These are phyloP conservation scores for Vaccinium corymbosum DNA, from an alignment of 148 eudicot species.

Conservation along the genomic window DNA sequence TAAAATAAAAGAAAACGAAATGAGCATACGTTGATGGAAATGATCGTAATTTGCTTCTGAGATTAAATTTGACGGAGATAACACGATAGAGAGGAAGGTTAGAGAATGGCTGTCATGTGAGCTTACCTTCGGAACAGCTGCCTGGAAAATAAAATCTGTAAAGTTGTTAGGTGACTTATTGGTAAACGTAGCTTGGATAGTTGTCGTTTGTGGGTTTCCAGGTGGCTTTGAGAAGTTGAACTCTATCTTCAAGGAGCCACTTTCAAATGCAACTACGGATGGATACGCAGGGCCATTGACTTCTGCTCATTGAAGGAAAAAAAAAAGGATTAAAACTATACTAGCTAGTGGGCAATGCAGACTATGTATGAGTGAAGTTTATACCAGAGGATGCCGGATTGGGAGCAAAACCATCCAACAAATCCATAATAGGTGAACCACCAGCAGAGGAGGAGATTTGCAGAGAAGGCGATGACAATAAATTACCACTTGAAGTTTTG, in stretches of 20 bases:
- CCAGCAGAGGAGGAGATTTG: constrained; percentile 44
- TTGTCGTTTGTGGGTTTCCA: constrained; percentile 62
- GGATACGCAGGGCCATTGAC: constrained; percentile 63
- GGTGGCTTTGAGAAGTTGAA: constrained; percentile 76
- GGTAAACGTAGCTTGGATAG: constrained; percentile 61
- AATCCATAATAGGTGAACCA: constrained; percentile 63
- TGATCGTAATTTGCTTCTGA: not conserved
- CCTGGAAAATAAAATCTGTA: constrained; percentile 84
- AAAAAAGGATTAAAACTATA: constrained; percentile 20
- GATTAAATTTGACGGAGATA: not conserved
- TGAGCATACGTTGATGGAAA: not conserved
- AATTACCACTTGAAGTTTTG: constrained; percentile 36
- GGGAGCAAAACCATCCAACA: constrained; percentile 71
- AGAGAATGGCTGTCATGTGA: not conserved
- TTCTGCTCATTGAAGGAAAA: constrained; percentile 36
- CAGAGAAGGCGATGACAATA: constrained; percentile 46
- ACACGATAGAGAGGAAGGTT: not conserved
- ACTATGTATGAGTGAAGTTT: not conserved
- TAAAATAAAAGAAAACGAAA: not conserved
- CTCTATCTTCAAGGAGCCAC: constrained; percentile 65
- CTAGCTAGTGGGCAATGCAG: not conserved
- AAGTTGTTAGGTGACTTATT: constrained; percentile 59
- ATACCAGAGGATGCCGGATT: constrained; percentile 40
- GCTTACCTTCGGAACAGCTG: constrained; percentile 96
- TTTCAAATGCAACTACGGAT: constrained; percentile 78